Evolutionary conservation across 148 eudicot genomes (phyloP), one percentile per base, ranked within the genome.

Genomic region (Spergularia bocconei): DNA sequence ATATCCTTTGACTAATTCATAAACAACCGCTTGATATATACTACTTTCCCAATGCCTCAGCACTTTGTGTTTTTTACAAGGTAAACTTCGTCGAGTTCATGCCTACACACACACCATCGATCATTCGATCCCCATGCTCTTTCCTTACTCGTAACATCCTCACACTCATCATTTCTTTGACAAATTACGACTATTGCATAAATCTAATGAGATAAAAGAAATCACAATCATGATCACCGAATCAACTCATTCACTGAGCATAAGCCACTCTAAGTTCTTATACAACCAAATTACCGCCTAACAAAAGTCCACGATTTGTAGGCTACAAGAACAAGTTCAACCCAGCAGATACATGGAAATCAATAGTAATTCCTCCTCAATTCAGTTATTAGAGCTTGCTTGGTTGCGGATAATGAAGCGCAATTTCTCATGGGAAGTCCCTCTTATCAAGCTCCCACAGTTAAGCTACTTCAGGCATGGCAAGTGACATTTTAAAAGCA

Each of bases 141-240:
- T 44, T 14, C 44, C 29, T 33, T 13, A 33, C 67, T 44, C 13
- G 17, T 63, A 6, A 14, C 63, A 55, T 11, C 60, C 19, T 53
- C 16, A 64, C 7, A 51, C 77, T 29, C 58, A 48, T 63, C 44
- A 13, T 29, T 29, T 29, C 66, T 63, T 63, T 13, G 66, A 23
- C 7, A 33, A 33, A 5, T 33, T 63, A 36, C 10, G 36, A 63
- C 67, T 14, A 16, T 5, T 44, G 2, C 7, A 33, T 12, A 63
- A 63, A 63, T 0, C 36, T 20, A 29, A 11, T 4, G n/a, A 39
- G 1, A 17, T 29, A 29, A 41, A 66, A 48, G 19, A 14, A 20
- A 63, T 63, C n/a, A 63, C 19, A 33, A 63, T 63, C 67, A 36
- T 63, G 12, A 63, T n/a, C 47, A 15, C n/a, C 67, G 47, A 63